Evolutionary conservation across 768 basidiomycete genomes (phyloP).

Genomic region (Lenzites betulinus): DNA sequence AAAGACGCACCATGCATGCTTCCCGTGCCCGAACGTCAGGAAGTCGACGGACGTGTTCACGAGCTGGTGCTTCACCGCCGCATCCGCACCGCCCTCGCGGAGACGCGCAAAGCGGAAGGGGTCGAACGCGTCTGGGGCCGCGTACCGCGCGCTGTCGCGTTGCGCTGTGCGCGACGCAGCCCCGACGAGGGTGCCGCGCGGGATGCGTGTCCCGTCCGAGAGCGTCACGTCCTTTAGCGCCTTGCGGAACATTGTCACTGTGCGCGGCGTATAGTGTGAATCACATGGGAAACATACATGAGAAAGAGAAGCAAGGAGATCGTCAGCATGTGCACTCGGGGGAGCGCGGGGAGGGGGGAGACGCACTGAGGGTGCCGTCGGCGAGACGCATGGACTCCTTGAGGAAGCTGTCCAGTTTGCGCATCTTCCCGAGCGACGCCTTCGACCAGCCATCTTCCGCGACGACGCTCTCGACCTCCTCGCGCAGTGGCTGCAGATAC

Average conservation of each 20-base stretch:
- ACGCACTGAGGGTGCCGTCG: conserved; percentile 15
- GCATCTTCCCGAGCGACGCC: conserved; percentile 42
- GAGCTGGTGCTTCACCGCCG: conserved; percentile 18
- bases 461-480: conserved; percentile 33
- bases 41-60: conserved; percentile 21
- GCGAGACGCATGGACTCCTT: conserved; percentile 43
- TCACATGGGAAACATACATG: too few species aligned
- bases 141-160: conserved; percentile 28
- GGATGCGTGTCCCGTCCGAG: conserved; percentile 26
- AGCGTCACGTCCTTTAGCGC: conserved; percentile 20
- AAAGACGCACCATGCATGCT: conserved; percentile 23
- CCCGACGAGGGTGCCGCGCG: conserved; percentile 23
- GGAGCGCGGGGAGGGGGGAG: not conserved
- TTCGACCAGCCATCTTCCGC: conserved; percentile 42
- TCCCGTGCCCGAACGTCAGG: conserved; percentile 24
- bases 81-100: conserved; percentile 12
- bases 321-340: too few species aligned
- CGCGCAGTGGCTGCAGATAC: conserved; percentile 32
- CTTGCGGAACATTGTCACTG: too few species aligned
- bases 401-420: conserved; percentile 53
- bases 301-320: too few species aligned
- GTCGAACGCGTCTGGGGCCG: conserved; percentile 25
- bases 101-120: conserved; percentile 27
- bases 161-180: conserved; percentile 20
- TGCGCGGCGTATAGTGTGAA: too few species aligned